A percentile compares a stretch with the other conserved stretches of the same genome.
Evolutionary conservation across 164 flowering plant genomes (phyloP).

Genomic region (Stephania cephalantha): DNA sequence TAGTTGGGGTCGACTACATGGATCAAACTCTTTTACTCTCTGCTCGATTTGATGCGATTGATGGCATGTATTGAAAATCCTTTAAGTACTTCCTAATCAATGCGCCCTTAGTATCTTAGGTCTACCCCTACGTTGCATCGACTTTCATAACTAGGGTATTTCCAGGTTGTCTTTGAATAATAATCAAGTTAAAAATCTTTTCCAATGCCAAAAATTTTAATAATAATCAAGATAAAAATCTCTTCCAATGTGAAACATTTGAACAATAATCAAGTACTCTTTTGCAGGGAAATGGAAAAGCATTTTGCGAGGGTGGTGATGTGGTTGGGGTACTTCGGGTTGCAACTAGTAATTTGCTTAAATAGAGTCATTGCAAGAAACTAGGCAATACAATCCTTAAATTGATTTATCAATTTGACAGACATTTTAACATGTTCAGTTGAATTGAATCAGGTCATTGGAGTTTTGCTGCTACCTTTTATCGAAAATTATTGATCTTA

Average conservation of each 20-base stretch:
- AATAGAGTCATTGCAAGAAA: not conserved
- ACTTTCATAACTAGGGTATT: no score
- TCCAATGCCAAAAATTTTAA: no score
- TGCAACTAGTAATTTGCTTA: not conserved
- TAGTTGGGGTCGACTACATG: no score
- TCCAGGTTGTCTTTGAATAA: no score
- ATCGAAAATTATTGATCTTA: not conserved
- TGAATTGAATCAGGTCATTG: conserved; percentile 3
- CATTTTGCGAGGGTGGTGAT: conserved; percentile 9
- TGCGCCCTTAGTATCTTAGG: no score
- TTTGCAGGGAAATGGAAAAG: conserved; percentile 4
- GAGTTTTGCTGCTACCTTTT: not conserved
- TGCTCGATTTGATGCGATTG: no score
- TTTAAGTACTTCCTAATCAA: no score
- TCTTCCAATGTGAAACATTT: not conserved
- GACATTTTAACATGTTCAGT: not conserved
- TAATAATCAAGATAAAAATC: no score
- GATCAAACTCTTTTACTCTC: no score
- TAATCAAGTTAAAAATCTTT: no score
- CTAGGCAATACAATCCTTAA: not conserved
- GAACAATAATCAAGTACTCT: not conserved
- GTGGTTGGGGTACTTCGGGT: not conserved
- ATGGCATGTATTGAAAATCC: no score
- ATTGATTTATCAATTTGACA: not conserved
- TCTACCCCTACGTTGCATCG: no score